These are phyloP conservation scores for Phlegmacium glaucopus DNA, from an alignment of 768 basidiomycete genomes.

Conservation along the genomic window DNA sequence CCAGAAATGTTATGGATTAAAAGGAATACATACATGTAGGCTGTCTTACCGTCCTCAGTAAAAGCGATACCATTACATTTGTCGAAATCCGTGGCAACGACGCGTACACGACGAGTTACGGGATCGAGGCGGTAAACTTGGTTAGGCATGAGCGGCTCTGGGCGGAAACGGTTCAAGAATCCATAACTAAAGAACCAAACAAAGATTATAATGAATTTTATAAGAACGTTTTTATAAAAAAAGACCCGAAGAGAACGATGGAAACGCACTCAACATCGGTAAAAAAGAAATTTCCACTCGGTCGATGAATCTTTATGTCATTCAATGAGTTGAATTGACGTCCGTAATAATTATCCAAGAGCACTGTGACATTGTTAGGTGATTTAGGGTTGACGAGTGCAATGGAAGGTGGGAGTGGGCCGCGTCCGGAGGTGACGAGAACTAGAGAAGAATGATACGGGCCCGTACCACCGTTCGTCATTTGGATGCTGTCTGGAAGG, in stretches of 20 bases:
- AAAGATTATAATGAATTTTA: background rate
- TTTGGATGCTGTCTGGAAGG: constrained; percentile 56
- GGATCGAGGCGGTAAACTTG: constrained; percentile 81
- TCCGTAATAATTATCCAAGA: constrained; percentile 78
- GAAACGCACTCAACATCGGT: constrained; percentile 61
- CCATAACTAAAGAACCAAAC: constrained; percentile 46
- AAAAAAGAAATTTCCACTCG: constrained; percentile 62
- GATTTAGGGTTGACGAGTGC: constrained; percentile 60
- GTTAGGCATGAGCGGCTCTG: constrained; percentile 59
- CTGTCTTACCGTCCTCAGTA: constrained; percentile 57
- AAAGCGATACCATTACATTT: constrained; percentile 76
- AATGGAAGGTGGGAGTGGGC: constrained; percentile 56
- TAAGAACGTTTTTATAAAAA: background rate
- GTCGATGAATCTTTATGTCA: constrained; percentile 74
- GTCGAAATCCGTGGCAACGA: constrained; percentile 75
- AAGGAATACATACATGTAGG: constrained; percentile 49
- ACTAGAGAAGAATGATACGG: constrained; percentile 56
- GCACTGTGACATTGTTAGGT: constrained; percentile 64
- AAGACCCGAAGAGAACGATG: background rate
- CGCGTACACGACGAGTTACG: constrained; percentile 56
- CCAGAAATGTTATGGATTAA: background rate
- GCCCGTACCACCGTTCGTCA: constrained; percentile 70
- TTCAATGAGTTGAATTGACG: constrained; percentile 82
- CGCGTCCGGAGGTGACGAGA: constrained; percentile 65
- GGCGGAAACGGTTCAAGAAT: constrained; percentile 62